A percentile compares a stretch with the other conserved stretches of the same genome.
Evolutionary conservation across 495 filamentous ascomycete species (phyloP).

Genomic region (Hyphodiscus hymeniophilus): DNA sequence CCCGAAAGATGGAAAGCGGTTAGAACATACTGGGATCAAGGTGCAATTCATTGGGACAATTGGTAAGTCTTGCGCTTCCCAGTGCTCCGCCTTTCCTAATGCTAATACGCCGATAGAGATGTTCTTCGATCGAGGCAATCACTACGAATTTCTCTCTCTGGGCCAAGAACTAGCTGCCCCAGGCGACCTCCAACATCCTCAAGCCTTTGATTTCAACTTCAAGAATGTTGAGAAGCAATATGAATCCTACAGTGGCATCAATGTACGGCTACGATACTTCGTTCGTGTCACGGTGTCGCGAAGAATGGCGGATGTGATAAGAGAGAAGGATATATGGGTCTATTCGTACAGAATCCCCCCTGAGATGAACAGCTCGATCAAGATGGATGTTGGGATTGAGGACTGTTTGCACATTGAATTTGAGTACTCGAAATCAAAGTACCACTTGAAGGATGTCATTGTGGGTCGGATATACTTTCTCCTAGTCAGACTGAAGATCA

Average conservation of each 20-base stretch:
- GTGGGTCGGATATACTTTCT: constrained; percentile 99
- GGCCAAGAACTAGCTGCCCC: constrained; percentile 94
- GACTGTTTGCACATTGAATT: constrained; percentile 99
- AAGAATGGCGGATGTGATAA: constrained; percentile 94
- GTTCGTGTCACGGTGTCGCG: constrained; percentile 93
- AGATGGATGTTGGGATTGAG: constrained; percentile 99
- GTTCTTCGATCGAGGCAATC: constrained; percentile 98
- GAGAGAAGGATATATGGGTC: constrained; percentile 99
- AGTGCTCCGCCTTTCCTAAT: neutral
- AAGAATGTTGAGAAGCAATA: constrained; percentile 99
- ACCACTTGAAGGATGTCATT: constrained; percentile 99
- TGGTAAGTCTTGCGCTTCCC: constrained; percentile 39
- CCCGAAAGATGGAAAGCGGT: constrained; percentile 95
- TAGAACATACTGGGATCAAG: constrained; percentile 99
- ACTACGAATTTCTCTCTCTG: constrained; percentile 96
- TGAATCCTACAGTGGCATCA: constrained; percentile 99
- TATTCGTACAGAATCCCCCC: constrained; percentile 98
- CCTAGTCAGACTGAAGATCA: constrained; percentile 96
- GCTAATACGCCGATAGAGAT: constrained; percentile 54
- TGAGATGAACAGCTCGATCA: constrained; percentile 96
- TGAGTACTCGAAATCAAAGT: constrained; percentile 98
- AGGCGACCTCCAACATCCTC: constrained; percentile 95
- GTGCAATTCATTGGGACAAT: constrained; percentile 99
- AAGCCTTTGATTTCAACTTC: constrained; percentile 99
- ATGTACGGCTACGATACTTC: constrained; percentile 97